These are phyloP conservation scores for Rutstroemia sp. DNA, from an alignment of 2,329 filamentous ascomycete species.

Conservation along the genomic window DNA sequence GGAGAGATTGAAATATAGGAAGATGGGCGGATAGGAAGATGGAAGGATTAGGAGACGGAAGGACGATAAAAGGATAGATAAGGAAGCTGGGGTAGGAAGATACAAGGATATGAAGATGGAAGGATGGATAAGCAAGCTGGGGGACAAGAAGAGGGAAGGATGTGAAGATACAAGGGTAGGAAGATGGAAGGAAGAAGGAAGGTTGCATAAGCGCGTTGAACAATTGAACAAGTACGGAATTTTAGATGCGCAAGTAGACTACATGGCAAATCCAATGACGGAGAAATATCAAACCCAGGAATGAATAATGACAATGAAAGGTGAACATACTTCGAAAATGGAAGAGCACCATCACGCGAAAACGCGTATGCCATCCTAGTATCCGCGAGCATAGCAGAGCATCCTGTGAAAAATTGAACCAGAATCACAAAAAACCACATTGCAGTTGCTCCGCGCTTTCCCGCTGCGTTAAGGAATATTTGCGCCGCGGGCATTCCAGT, in stretches of 20 bases:
- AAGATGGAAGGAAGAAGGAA: no score
- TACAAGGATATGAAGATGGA: background rate
- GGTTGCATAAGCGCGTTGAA: no score
- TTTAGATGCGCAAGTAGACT: no score
- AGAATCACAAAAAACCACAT: slow-evolving; percentile 58
- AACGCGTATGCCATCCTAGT: slow-evolving; percentile 57
- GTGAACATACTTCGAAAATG: slow-evolving; percentile 44
- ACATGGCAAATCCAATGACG: no score
- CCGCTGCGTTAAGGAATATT: slow-evolving; percentile 53
- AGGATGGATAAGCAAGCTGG: background rate
- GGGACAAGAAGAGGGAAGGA: background rate
- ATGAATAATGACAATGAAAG: background rate
- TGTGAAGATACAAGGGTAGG: no score
- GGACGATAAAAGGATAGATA: no score
- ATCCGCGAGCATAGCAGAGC: slow-evolving; percentile 56
- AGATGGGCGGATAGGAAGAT: no score
- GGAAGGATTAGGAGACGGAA: no score
- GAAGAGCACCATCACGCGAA: slow-evolving; percentile 51
- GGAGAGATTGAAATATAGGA: no score
- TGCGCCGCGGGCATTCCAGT: slow-evolving; percentile 54
- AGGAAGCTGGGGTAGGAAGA: background rate
- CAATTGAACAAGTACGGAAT: no score
- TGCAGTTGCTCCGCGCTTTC: slow-evolving; percentile 44
- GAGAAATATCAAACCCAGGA: no score
- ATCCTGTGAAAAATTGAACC: slow-evolving; percentile 56